Percentiles rank a stretch among this genome's conserved stretches.
Evolutionary conservation across 2,329 filamentous ascomycete genomes (phyloP).

Genomic region (Cryphonectria parasitica): DNA sequence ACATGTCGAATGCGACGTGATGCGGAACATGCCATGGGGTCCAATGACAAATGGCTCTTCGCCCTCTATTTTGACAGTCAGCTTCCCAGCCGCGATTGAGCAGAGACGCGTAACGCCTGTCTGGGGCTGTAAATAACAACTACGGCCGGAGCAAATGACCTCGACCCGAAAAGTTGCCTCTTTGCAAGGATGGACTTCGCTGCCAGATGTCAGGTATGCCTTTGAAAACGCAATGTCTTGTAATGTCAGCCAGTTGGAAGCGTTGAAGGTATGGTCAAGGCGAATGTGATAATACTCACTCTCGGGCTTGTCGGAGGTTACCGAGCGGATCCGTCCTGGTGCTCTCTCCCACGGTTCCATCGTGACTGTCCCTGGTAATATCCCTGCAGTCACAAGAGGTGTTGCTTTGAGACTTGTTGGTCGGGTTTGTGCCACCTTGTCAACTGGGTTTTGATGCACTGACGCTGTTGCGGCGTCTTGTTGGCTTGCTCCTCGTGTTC

Average conservation of each 20-base stretch:
- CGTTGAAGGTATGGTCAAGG: neutral
- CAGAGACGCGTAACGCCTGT: conserved; percentile 33
- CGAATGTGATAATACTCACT: neutral
- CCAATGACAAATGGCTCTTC: conserved; percentile 35
- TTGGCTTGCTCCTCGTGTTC: neutral
- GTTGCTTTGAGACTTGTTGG: too few relatives aligned
- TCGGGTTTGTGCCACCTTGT: neutral
- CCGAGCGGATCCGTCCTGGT: conserved; percentile 3
- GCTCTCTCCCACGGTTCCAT: conserved; percentile 15
- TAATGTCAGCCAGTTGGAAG: neutral
- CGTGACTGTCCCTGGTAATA: neutral
- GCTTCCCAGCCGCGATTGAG: conserved; percentile 38
- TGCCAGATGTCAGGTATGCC: conserved; percentile 34
- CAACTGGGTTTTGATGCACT: neutral
- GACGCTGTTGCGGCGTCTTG: neutral
- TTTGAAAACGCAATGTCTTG: conserved; percentile 40
- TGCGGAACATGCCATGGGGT: conserved; percentile 35
- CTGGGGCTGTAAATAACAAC: conserved; percentile 30
- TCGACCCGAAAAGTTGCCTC: conserved; percentile 36
- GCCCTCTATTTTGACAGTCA: conserved; percentile 32
- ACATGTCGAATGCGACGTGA: conserved; percentile 31
- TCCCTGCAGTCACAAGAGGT: neutral
- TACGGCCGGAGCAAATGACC: conserved; percentile 33
- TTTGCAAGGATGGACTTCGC: conserved; percentile 33
- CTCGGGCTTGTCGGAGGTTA: neutral